A percentile compares a stretch with the other conserved stretches of the same genome.
phyloP scores from a whole-genome alignment of 768 basidiomycete genomes.

The Tulasnella sp. region DNA sequence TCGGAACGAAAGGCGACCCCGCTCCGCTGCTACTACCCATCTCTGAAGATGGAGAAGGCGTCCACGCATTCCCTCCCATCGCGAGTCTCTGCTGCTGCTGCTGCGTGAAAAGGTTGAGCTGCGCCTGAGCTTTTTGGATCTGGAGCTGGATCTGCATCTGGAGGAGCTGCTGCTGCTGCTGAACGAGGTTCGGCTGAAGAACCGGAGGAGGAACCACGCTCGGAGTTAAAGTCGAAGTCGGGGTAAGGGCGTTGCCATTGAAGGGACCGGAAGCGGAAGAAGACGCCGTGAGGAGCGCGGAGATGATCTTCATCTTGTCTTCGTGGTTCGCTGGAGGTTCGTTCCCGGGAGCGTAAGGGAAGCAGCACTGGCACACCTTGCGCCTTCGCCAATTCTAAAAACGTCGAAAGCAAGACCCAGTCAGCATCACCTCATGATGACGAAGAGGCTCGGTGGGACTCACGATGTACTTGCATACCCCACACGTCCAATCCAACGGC shows the following conservation, averaged over 20 bases:
- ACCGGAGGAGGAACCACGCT: not conserved
- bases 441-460: too few species aligned
- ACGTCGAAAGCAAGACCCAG: not conserved
- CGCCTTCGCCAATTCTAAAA: slow-evolving; percentile 62
- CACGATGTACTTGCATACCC: slow-evolving; percentile 65
- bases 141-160: not conserved
- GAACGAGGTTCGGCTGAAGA: not conserved
- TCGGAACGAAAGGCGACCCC: too few species aligned
- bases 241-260: too few species aligned
- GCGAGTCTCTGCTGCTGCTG: not conserved
- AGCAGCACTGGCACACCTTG: slow-evolving; percentile 84
- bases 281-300: not conserved
- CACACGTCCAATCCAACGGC: slow-evolving; percentile 57
- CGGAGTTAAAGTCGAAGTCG: not conserved
- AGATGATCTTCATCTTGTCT: slow-evolving; percentile 2
- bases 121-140: not conserved
- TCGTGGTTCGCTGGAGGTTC: slow-evolving; percentile 1
- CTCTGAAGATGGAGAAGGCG: not conserved
- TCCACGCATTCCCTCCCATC: not conserved
- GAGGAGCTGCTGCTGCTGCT: not conserved
- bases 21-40: not conserved
- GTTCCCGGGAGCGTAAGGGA: slow-evolving; percentile 43
- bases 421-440: too few species aligned
- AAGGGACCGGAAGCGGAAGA: too few species aligned
- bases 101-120: not conserved